Base-by-base conservation (phyloP, 371 early-diverging fungal genomes). In the Paraphysoderma sedebokerense region DNA sequence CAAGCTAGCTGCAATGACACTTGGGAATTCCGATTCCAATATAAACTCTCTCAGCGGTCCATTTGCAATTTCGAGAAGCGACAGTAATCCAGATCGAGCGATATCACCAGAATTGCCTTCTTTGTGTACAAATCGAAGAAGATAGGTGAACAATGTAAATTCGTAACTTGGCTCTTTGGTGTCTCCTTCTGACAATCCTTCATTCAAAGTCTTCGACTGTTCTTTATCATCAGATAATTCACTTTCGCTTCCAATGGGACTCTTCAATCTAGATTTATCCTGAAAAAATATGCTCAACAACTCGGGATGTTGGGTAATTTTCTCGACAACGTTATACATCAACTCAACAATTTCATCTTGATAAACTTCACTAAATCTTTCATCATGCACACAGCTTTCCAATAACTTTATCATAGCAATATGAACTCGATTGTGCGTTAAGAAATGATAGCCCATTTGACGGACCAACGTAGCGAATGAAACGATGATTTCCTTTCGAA, bases 281-380 rank as follows among this genome's bases (percentile, higher is more conserved):
- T 79, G 81, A 53, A 91, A 91, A 48, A 93, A 93, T 39, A 93
- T 82, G 55, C 83, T 76, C 34, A 92, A 68, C 38, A 92, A 66
- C 42, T 77, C 81, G 0, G 87, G 89, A 52, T 76, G 82, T 26
- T 86, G 88, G 42, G 87, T 82, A 41, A 95, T 87, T 62, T 91
- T 91, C 41, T 79, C 77, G 51, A 87, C 82, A 23, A 95, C 74
- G 44, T 79, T 79, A 52, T 87, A 89, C 69, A 86, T 79, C 28
- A 89, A 61, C 50, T 88, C 89, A 23, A 89, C 79, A 52, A 93
- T 66, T 23, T 81, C 85, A 36, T 82, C 83, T 37, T 82, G 80
- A 51, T 87, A 86, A 26, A 65, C 52, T 33, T 74, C 81, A n/a
- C 67, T 66, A 41, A 65, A 65, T 8, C 58, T 60, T 40, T 76